A percentile compares a stretch with the other conserved stretches of the same genome.
These are phyloP conservation scores for Cyberlindnera mrakii DNA, from an alignment of 805 yeast species.

Conservation along the genomic window DNA sequence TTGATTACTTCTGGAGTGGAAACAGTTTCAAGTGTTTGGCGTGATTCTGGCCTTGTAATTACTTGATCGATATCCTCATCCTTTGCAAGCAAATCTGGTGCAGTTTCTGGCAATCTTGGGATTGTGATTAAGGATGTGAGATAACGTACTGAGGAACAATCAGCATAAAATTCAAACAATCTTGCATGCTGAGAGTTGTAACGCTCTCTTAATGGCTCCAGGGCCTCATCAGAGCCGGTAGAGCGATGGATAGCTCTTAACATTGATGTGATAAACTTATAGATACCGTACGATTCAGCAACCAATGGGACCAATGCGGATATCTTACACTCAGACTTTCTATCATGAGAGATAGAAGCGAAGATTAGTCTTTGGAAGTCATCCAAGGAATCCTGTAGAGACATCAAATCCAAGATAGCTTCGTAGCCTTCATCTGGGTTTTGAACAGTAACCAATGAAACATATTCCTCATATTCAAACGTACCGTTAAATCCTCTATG, in stretches of 20 bases:
- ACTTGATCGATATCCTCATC: slow-evolving; percentile 20
- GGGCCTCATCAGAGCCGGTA: slow-evolving; percentile 67
- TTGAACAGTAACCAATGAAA: slow-evolving; percentile 77
- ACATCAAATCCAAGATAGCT: slow-evolving; percentile 78
- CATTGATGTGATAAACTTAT: slow-evolving; percentile 86
- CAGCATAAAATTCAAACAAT: slow-evolving; percentile 80
- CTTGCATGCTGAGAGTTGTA: slow-evolving; percentile 55
- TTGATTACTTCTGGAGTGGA: slow-evolving; percentile 38
- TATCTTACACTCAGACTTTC: slow-evolving; percentile 66
- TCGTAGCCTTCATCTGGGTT: slow-evolving; percentile 97
- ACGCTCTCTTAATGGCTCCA: slow-evolving; percentile 66
- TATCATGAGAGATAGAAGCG: slow-evolving; percentile 58
- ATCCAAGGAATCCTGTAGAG: slow-evolving; percentile 77
- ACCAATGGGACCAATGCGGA: slow-evolving; percentile 87
- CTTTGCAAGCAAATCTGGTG: slow-evolving; percentile 28
- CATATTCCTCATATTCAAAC: slow-evolving; percentile 92
- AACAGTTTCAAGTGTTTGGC: slow-evolving; percentile 13
- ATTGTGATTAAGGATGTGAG: slow-evolving; percentile 75
- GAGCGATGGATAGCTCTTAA: slow-evolving; percentile 77
- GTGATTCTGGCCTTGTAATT: slow-evolving; percentile 18
- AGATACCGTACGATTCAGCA: slow-evolving; percentile 87
- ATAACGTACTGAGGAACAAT: slow-evolving; percentile 78
- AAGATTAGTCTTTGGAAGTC: slow-evolving; percentile 72
- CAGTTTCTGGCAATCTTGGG: slow-evolving; percentile 42
- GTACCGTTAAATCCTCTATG: slow-evolving; percentile 92